Percentiles rank a stretch among this genome's conserved stretches.
These are phyloP conservation scores for Eragrostis curvula DNA, from an alignment of 176 grass and related monocot species.

Conservation along the genomic window DNA sequence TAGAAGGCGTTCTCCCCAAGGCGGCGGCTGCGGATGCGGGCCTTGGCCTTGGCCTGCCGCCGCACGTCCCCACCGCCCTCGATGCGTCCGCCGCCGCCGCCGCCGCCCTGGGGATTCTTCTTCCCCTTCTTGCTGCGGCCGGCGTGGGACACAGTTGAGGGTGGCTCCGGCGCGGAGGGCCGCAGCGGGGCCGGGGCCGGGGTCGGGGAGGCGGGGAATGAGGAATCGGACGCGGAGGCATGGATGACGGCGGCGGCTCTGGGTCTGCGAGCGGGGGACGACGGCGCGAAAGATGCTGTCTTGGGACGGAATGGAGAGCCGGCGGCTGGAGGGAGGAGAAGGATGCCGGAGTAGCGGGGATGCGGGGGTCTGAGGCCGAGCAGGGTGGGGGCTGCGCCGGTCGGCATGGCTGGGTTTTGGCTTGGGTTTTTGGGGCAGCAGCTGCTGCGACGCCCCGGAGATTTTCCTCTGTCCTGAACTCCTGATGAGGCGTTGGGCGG, in stretches of 20 bases:
- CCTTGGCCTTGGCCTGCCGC: slow-evolving; percentile 72
- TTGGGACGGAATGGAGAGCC: background rate
- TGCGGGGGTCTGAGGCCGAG: slow-evolving; percentile 5
- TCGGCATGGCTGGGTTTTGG: slow-evolving; percentile 47
- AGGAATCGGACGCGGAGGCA: slow-evolving; percentile 31
- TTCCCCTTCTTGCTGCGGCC: slow-evolving; percentile 89
- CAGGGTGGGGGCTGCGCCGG: slow-evolving; percentile 6
- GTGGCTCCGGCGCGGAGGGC: slow-evolving; percentile 23
- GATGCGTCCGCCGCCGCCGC: slow-evolving; percentile 58
- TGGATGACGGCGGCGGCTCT: slow-evolving; percentile 19
- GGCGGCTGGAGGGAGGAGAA: slow-evolving; percentile 11
- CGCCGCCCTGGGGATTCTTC: slow-evolving; percentile 42
- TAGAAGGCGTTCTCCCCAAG: slow-evolving; percentile 87
- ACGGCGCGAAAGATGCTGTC: background rate
- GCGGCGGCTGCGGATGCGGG: slow-evolving; percentile 69
- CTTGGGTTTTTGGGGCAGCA: slow-evolving; percentile 38
- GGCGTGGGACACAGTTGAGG: slow-evolving; percentile 49
- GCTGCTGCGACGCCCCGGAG: background rate
- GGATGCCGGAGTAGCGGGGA: slow-evolving; percentile 34
- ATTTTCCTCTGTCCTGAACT: slow-evolving; percentile 9
- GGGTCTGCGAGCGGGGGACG: background rate
- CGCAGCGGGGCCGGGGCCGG: slow-evolving; percentile 18
- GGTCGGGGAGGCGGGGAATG: slow-evolving; percentile 47
- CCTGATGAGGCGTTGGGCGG: background rate
- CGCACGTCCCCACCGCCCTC: slow-evolving; percentile 77